Percentiles rank a stretch among this genome's conserved stretches.
phyloP scores from a whole-genome alignment of 352 stramenopile genomes.

The Globisporangium emineosum region DNA sequence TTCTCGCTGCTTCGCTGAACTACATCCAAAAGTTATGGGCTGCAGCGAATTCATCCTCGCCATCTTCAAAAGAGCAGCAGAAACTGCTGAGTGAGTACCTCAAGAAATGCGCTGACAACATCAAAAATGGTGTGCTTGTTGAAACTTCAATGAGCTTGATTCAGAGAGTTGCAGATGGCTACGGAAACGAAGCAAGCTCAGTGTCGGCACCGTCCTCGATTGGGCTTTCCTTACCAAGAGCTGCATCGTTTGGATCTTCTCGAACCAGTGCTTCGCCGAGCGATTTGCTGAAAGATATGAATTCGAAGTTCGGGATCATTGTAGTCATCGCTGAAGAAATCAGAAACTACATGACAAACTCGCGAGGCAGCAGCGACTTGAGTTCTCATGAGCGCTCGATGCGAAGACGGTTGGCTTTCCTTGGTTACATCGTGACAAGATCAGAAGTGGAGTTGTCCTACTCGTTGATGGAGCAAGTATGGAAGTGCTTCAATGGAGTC shows the following conservation, averaged over 20 bases:
- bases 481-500: constrained; percentile 44
- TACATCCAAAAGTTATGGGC: constrained; percentile 66
- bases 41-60: constrained; percentile 34
- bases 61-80: constrained; percentile 67
- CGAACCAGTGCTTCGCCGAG: constrained; percentile 40
- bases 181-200: constrained; percentile 33
- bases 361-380: constrained; percentile 1
- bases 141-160: constrained; percentile 81
- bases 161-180: constrained; percentile 55
- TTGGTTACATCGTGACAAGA: constrained; percentile 72
- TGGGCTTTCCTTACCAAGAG: constrained; percentile 31
- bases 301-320: constrained; percentile 59
- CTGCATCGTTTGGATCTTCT: constrained; percentile 19
- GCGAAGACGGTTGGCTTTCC: constrained; percentile 59
- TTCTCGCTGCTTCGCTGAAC: constrained; percentile 71
- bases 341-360: constrained; percentile 32
- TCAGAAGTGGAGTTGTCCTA: constrained; percentile 70
- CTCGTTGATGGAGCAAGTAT: constrained; percentile 55
- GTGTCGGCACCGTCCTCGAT: constrained; percentile 35
- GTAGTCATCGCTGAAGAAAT: constrained; percentile 58
- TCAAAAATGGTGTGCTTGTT: constrained; percentile 46
- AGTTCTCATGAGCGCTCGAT: constrained; percentile 20
- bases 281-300: constrained; percentile 66
- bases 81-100: constrained; percentile 72
- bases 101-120: constrained; percentile 68